Evolutionary conservation across 2,329 filamentous ascomycete species (phyloP), one percentile per base, ranked within the genome.

Genomic region (Botryotinia narcissicola): DNA sequence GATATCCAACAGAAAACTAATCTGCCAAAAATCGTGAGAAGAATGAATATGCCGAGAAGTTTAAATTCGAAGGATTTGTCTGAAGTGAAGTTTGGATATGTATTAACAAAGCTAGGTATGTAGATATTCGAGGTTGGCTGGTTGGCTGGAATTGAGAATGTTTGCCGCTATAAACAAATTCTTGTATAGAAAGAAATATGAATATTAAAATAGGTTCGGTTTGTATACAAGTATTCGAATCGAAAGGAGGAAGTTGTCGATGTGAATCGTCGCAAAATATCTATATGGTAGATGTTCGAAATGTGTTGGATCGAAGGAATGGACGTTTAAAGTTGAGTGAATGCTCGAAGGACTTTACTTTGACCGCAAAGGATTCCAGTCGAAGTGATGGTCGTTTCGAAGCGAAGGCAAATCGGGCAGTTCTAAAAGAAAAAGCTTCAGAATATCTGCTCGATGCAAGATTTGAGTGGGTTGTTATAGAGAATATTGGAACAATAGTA

Each of bases 1-100:
- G 32, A 48, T 59, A 70, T 59, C 73, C 75, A 74, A 77, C 72
- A 70, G 77, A 74, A 59, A 48, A 63, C 63, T 42, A 64, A 73
- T 64, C 72, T 72, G n/a, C 37, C 57, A 32, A 35, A 74, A 70
- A 64, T 70, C 63, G 68, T 64, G 12, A 10, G 42, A 66, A 72
- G 57, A 54, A 42, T 46, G 73, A 68, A 51, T 68, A 12, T 66
- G 42, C 57, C 18, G 57, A 29, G 51, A 29, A 69, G 29, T 44
- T 67, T 10, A 18, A n/a, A 70, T 44, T 62, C 59, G 59, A 46
- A 46, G n/a, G 37, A 72, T 68, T 68, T 48, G 46, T 22, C 60
- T 37, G 70, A 67, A 72, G 40, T 51, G 51, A 69, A 69, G 66
- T 48, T 48, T 40, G 29, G 48, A 29, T 68, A 61, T 69, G 71